phyloP scores from a whole-genome alignment of 2,329 filamentous ascomycete genomes.

The Botrytis hyacinthi region DNA sequence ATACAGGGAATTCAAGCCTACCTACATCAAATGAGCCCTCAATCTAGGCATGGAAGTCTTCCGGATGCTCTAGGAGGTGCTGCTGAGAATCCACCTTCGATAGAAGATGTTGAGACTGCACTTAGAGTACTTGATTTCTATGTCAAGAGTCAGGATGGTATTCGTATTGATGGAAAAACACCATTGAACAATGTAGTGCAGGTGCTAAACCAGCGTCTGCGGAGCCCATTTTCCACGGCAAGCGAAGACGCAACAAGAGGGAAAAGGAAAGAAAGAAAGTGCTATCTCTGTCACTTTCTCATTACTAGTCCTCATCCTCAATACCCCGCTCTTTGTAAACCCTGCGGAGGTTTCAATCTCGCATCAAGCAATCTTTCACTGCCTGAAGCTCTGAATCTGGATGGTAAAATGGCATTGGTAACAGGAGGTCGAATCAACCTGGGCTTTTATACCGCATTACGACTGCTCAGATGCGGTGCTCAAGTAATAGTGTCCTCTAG shows the following conservation, averaged over 20 bases:
- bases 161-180: background rate
- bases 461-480: conserved; percentile 25
- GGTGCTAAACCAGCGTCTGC: background rate
- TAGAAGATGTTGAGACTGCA: conserved; percentile 8
- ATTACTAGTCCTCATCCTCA: conserved; percentile 20
- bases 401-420: conserved; percentile 24
- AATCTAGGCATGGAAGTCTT: conserved; percentile 14
- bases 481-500: conserved; percentile 25
- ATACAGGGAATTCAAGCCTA: conserved; percentile 25
- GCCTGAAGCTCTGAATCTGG: conserved; percentile 22
- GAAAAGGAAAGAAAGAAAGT: background rate
- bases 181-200: background rate
- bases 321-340: conserved; percentile 25
- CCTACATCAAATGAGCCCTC: conserved; percentile 20
- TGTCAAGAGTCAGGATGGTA: background rate
- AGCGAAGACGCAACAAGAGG: background rate
- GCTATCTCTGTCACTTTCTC: conserved; percentile 7
- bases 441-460: conserved; percentile 25
- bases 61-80: conserved; percentile 9
- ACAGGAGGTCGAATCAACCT: conserved; percentile 26
- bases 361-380: conserved; percentile 24
- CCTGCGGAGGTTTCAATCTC: conserved; percentile 27
- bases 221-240: background rate
- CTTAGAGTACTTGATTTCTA: conserved; percentile 10
- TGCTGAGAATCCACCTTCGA: background rate